Conservation (phyloP, 768 basidiomycete genomes). For the Suillus fuscotomentosus region DNA sequence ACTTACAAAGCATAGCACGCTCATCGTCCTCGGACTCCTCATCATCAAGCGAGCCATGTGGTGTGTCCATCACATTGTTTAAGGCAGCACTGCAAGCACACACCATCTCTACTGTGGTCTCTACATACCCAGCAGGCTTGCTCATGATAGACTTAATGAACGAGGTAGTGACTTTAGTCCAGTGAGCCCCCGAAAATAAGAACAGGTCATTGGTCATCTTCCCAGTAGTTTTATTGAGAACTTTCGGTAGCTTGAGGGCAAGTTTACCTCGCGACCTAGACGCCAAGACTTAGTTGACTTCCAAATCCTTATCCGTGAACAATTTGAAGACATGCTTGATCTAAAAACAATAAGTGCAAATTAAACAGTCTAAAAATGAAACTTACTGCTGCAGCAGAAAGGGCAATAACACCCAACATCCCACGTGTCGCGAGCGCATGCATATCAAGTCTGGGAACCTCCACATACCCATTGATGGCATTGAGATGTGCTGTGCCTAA, state of each 20-base stretch:
- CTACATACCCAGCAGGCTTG: background rate
- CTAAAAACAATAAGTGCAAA: background rate
- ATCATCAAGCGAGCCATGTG: background rate
- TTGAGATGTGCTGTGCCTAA: background rate
- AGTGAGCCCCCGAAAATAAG: background rate
- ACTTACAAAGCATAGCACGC: background rate
- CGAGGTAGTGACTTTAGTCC: background rate
- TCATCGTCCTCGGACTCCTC: background rate
- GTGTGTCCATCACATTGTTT: background rate
- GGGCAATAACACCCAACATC: no score
- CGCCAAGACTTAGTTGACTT: background rate
- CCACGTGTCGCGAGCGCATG: background rate
- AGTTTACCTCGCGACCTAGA: background rate
- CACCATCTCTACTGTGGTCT: background rate
- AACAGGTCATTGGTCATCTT: conserved; percentile 2
- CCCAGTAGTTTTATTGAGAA: background rate
- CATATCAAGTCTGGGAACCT: background rate
- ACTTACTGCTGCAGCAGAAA: no score
- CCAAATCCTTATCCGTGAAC: background rate
- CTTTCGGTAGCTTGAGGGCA: background rate
- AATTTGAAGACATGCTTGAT: no score
- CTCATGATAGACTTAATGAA: background rate
- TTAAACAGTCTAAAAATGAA: no score
- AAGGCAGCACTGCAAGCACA: no score
- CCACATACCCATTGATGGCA: no score